Percentiles rank a stretch among this genome's conserved stretches.
Evolutionary conservation across 176 grass and related monocot genomes (phyloP).

Genomic region (Aegilops speltoides): DNA sequence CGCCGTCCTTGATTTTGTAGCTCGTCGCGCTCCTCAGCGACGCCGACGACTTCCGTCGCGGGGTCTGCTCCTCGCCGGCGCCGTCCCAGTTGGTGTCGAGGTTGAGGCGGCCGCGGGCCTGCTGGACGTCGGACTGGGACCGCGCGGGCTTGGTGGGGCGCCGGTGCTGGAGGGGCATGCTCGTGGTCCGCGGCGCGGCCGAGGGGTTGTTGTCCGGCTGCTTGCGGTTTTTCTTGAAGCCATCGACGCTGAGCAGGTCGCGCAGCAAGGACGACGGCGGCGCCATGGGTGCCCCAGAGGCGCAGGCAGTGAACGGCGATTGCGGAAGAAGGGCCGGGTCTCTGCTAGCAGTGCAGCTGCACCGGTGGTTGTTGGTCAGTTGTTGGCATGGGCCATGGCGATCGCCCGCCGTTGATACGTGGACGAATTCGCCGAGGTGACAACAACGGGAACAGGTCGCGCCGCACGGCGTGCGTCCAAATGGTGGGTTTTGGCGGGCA

Average conservation of each 20-base stretch:
- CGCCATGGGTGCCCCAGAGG: slow-evolving; percentile 14
- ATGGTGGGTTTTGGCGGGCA: slow-evolving; percentile 30
- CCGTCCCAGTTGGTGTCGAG: background rate
- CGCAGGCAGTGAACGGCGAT: background rate
- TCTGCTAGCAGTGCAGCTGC: background rate
- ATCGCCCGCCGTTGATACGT: background rate
- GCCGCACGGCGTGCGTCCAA: slow-evolving; percentile 23
- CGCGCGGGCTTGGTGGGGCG: slow-evolving; percentile 30
- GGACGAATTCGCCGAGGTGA: background rate
- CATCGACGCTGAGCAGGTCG: slow-evolving; percentile 46
- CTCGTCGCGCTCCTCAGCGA: slow-evolving; percentile 13
- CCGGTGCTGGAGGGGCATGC: slow-evolving; percentile 35
- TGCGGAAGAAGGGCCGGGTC: background rate
- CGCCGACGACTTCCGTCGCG: slow-evolving; percentile 21
- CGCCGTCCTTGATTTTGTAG: background rate
- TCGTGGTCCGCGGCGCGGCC: slow-evolving; percentile 21
- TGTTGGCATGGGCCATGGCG: slow-evolving; percentile 11
- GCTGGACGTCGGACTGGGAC: slow-evolving; percentile 49
- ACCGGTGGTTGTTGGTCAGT: background rate
- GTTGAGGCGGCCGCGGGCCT: slow-evolving; percentile 26
- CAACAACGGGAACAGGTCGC: slow-evolving; percentile 27
- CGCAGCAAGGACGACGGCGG: slow-evolving; percentile 41
- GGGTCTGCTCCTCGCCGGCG: background rate
- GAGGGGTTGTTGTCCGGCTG: background rate
- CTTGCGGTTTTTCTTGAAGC: slow-evolving; percentile 46